A percentile compares a stretch with the other conserved stretches of the same genome.
These are phyloP conservation scores for Tetrahymena thermophila DNA, from an alignment of 73 alveolate genomes.

Conservation along the genomic window DNA sequence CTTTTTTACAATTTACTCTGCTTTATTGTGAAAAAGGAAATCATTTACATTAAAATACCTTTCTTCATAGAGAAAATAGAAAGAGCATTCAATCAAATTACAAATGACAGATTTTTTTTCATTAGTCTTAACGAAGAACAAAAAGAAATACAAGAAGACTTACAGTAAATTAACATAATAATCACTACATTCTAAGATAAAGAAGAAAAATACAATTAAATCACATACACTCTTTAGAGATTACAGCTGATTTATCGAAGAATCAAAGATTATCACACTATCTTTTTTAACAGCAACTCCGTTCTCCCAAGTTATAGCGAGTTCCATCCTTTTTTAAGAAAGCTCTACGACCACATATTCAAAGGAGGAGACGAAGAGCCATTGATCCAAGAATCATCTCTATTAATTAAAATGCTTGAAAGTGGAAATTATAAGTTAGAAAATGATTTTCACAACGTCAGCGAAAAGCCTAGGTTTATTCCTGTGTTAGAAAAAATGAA, in stretches of 20 bases:
- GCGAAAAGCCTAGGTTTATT: not conserved
- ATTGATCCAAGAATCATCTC: not conserved
- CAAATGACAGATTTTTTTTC: not conserved
- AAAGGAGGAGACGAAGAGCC: not conserved
- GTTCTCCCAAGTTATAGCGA: not conserved
- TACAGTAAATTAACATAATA: not conserved
- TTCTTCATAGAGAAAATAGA: not conserved
- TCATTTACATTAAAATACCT: not conserved
- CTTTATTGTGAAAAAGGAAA: not conserved
- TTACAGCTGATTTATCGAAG: not conserved
- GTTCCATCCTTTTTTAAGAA: not conserved
- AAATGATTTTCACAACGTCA: not conserved
- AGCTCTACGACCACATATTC: not conserved
- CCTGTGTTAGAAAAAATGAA: not conserved
- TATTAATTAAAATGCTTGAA: not conserved
- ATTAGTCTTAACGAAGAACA: not conserved
- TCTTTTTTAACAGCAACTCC: not conserved
- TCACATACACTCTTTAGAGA: not conserved
- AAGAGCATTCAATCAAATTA: not conserved
- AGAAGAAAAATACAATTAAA: not conserved
- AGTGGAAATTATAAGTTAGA: not conserved
- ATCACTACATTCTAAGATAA: not conserved
- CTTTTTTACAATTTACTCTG: not conserved
- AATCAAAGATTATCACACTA: not conserved
- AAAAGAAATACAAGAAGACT: not conserved